A percentile compares a stretch with the other conserved stretches of the same genome.
These are phyloP conservation scores for Pneumocystis sp. DNA, from an alignment of 1,139 yeast species.

Conservation along the genomic window DNA sequence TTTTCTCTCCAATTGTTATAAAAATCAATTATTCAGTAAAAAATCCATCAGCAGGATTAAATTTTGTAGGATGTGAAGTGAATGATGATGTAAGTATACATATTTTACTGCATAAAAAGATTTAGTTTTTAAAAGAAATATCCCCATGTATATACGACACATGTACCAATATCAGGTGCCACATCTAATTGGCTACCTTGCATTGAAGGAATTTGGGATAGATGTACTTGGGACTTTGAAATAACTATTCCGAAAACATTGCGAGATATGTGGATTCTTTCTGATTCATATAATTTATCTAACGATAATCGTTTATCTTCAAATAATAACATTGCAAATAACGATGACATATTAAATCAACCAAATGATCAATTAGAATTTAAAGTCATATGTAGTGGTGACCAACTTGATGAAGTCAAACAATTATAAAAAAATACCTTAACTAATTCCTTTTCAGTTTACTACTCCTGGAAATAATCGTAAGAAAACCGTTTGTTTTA, in stretches of 20 bases:
- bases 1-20: conserved; percentile 58
- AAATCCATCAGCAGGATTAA: conserved; percentile 62
- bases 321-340: conserved; percentile 2
- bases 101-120: conserved; percentile 29
- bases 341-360: conserved; percentile 13
- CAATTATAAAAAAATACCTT: conserved; percentile 15
- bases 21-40: conserved; percentile 51
- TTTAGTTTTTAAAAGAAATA: conserved; percentile 25
- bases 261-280: conserved; percentile 31
- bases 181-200: conserved; percentile 97
- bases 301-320: conserved; percentile 25
- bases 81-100: conserved; percentile 8
- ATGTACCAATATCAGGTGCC: conserved; percentile 61
- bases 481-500: conserved; percentile 66
- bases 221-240: conserved; percentile 85
- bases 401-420: conserved; percentile 16
- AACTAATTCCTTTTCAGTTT: conserved; percentile 17
- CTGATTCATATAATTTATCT: neutral
- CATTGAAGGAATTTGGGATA: conserved; percentile 74
- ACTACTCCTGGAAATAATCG: conserved; percentile 48
- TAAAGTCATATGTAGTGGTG: conserved; percentile 64
- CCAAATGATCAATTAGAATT: conserved; percentile 40
- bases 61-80: conserved; percentile 33
- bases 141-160: conserved; percentile 83
- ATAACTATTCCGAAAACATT: conserved; percentile 68